phyloP scores from a whole-genome alignment of 345 rosid genomes.

The Boechera divaricarpa region DNA sequence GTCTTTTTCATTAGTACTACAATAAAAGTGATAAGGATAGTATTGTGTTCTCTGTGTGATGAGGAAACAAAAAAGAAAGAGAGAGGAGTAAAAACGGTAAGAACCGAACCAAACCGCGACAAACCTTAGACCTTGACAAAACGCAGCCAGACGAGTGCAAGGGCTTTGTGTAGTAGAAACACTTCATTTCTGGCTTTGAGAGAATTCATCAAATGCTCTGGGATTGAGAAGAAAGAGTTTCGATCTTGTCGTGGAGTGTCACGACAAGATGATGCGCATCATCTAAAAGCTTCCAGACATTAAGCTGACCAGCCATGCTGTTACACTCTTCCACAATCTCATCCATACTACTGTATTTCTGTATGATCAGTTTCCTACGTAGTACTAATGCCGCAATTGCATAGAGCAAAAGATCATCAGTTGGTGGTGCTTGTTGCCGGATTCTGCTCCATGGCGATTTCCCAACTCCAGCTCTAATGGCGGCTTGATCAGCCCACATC shows the following conservation, averaged over 20 bases:
- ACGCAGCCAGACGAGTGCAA: slow-evolving; percentile 47
- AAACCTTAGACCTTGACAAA: slow-evolving; percentile 39
- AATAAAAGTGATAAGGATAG: slow-evolving; percentile 33
- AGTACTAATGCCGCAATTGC: slow-evolving; percentile 95
- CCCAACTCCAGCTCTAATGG: slow-evolving; percentile 92
- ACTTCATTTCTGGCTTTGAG: slow-evolving; percentile 47
- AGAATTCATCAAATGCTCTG: slow-evolving; percentile 38
- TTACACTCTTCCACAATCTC: slow-evolving; percentile 97
- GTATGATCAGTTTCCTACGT: slow-evolving; percentile 87
- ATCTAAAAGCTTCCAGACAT: slow-evolving; percentile 94
- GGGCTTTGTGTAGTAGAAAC: slow-evolving; percentile 35
- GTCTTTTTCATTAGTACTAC: slow-evolving; percentile 28
- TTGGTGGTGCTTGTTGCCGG: slow-evolving; percentile 89
- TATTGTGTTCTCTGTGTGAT: slow-evolving; percentile 37
- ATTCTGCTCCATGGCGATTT: slow-evolving; percentile 94
- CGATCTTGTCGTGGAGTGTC: slow-evolving; percentile 83
- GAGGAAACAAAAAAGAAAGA: slow-evolving; percentile 23
- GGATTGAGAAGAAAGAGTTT: slow-evolving; percentile 47
- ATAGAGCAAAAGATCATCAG: slow-evolving; percentile 87
- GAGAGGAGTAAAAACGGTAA: slow-evolving; percentile 2
- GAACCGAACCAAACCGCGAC: slow-evolving; percentile 32
- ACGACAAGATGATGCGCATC: slow-evolving; percentile 95
- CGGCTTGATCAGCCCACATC: slow-evolving; percentile 99
- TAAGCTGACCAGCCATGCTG: slow-evolving; percentile 95
- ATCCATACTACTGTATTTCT: slow-evolving; percentile 96